A percentile compares a stretch with the other conserved stretches of the same genome.
Conservation (phyloP, 768 basidiomycete species). For the Boletus sp. region DNA sequence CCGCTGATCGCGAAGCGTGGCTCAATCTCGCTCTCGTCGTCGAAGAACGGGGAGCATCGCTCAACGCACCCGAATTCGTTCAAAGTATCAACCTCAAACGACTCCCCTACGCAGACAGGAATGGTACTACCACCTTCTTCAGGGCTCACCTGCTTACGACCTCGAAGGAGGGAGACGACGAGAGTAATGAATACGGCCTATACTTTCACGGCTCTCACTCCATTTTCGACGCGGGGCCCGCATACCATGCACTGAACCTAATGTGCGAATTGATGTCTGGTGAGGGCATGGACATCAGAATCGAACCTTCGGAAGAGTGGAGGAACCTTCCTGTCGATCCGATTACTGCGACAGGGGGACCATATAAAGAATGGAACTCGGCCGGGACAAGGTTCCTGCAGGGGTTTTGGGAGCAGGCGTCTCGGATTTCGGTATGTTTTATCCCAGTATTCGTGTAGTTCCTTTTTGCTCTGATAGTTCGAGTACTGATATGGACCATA, state of each 20-base stretch:
- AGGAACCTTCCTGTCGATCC: too few relatives aligned
- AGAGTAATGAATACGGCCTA: too few relatives aligned
- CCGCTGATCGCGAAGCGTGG: constrained; percentile 16
- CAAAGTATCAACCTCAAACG: constrained; percentile 13
- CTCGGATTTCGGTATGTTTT: constrained; percentile 8
- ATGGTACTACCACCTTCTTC: background rate
- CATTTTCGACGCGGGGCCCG: constrained; percentile 24
- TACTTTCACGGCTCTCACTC: constrained; percentile 25
- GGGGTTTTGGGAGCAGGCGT: constrained; percentile 5
- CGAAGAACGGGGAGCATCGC: constrained; percentile 13
- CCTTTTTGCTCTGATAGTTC: background rate
- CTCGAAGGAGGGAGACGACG: background rate
- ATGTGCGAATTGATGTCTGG: too few relatives aligned
- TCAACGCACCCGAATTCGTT: constrained; percentile 19
- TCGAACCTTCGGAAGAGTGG: too few relatives aligned
- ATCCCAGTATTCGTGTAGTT: too few relatives aligned
- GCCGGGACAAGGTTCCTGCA: constrained; percentile 6
- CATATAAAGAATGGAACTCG: too few relatives aligned
- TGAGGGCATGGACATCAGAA: too few relatives aligned
- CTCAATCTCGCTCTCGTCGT: background rate
- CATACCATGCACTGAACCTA: background rate
- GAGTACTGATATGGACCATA: background rate
- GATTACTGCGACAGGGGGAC: too few relatives aligned
- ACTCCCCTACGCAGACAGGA: constrained; percentile 15
- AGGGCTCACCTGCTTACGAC: constrained; percentile 14